phyloP scores from a whole-genome alignment of 2,329 filamentous ascomycete genomes.

The Aspergillus cejpii region DNA sequence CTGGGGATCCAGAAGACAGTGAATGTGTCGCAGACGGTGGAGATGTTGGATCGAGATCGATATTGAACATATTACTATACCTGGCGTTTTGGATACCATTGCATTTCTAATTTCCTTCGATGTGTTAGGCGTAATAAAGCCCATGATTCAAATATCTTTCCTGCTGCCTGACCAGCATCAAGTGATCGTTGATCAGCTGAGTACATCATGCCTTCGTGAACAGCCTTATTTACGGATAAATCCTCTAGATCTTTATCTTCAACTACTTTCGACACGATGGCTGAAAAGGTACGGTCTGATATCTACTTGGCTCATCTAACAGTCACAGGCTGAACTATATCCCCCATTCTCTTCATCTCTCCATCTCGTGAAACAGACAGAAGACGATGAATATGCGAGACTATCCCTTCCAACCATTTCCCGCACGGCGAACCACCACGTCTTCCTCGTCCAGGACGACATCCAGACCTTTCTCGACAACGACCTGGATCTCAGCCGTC shows the following conservation, averaged over 20 bases:
- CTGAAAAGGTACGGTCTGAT: neutral
- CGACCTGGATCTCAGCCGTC: neutral
- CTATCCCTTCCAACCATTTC: neutral
- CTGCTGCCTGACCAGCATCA: no score
- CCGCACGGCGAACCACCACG: neutral
- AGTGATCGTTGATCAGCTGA: no score
- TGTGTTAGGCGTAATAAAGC: no score
- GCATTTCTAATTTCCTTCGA: no score
- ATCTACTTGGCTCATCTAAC: neutral
- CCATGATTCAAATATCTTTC: no score
- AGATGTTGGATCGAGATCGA: slow-evolving; percentile 11
- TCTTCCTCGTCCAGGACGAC: neutral
- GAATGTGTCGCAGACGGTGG: slow-evolving; percentile 20
- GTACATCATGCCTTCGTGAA: no score
- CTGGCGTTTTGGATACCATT: no score
- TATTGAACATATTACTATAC: neutral
- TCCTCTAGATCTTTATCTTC: no score
- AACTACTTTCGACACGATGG: no score
- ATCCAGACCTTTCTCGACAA: neutral
- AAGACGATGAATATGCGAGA: neutral
- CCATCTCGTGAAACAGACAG: neutral
- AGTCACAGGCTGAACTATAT: neutral
- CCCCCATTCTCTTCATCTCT: neutral
- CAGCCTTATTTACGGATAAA: no score
- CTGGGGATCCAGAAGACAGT: slow-evolving; percentile 19